Evolutionary conservation across 2,329 filamentous ascomycete genomes (phyloP).

Genomic region (Beauveria asiatica): DNA sequence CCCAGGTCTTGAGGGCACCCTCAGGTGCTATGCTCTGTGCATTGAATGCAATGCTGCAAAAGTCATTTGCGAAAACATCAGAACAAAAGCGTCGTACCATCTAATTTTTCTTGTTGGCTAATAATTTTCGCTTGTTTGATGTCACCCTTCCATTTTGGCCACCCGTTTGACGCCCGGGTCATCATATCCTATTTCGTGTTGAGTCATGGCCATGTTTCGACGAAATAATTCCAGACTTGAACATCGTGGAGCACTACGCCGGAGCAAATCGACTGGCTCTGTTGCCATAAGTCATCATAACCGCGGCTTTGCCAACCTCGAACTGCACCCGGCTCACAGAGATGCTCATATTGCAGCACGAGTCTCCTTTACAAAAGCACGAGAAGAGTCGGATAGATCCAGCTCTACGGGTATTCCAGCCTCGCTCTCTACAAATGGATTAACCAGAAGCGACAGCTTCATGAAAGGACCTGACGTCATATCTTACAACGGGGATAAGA

Average conservation of each 20-base stretch:
- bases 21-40: not conserved
- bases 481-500: conserved; percentile 13
- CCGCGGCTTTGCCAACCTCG: conserved; percentile 37
- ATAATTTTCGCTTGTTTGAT: not conserved
- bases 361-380: conserved; percentile 49
- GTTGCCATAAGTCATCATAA: conserved; percentile 32
- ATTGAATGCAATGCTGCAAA: not conserved
- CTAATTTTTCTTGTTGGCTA: not conserved
- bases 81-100: not conserved
- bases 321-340: conserved; percentile 40
- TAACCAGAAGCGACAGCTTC: conserved; percentile 17
- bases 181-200: not conserved
- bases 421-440: not conserved
- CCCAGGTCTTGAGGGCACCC: not conserved
- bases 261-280: conserved; percentile 47
- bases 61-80: not conserved
- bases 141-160: not conserved
- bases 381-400: conserved; percentile 12
- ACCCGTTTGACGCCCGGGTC: not conserved
- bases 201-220: conserved; percentile 34
- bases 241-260: conserved; percentile 34
- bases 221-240: conserved; percentile 37
- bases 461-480: conserved; percentile 13
- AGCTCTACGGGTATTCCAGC: not conserved
- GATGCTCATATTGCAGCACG: conserved; percentile 56